phyloP scores from a whole-genome alignment of 306 rosid genomes.

The Cucurbita maxima region DNA sequence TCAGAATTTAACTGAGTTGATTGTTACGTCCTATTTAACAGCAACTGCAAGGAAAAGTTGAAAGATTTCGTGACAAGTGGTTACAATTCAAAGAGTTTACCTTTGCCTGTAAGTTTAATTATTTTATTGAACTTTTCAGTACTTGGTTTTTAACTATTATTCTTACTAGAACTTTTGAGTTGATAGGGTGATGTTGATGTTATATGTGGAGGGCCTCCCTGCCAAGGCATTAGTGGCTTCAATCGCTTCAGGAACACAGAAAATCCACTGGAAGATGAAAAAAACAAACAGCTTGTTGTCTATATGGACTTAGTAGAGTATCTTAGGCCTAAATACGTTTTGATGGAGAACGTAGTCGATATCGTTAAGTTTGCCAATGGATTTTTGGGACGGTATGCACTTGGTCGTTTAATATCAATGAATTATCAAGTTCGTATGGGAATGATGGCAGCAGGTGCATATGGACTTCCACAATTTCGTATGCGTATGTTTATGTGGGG shows the following conservation, averaged over 20 bases:
- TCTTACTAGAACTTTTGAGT: neutral
- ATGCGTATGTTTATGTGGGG: slow-evolving; percentile 86
- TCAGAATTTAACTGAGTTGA: neutral
- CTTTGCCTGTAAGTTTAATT: slow-evolving; percentile 45
- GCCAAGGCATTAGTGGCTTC: slow-evolving; percentile 80
- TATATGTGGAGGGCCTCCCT: slow-evolving; percentile 86
- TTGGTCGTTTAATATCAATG: slow-evolving; percentile 63
- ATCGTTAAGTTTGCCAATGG: slow-evolving; percentile 56
- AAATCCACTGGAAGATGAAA: slow-evolving; percentile 41
- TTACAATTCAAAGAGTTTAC: slow-evolving; percentile 30
- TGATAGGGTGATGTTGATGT: slow-evolving; percentile 68
- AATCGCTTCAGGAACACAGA: slow-evolving; percentile 45
- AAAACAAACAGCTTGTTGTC: slow-evolving; percentile 43
- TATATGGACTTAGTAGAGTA: slow-evolving; percentile 51
- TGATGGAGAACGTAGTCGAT: slow-evolving; percentile 84
- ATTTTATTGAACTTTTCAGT: neutral
- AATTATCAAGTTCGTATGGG: slow-evolving; percentile 70
- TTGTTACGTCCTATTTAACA: slow-evolving; percentile 9
- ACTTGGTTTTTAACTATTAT: neutral
- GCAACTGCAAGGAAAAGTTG: slow-evolving; percentile 38
- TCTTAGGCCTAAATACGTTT: slow-evolving; percentile 43
- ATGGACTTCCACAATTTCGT: slow-evolving; percentile 72
- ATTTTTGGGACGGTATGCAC: slow-evolving; percentile 59
- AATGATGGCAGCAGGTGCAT: slow-evolving; percentile 76
- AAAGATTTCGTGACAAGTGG: slow-evolving; percentile 35